A percentile compares a stretch with the other conserved stretches of the same genome.
Evolutionary conservation across 2,329 filamentous ascomycete genomes (phyloP).

Genomic region (Sclerotiophoma versabilis): DNA sequence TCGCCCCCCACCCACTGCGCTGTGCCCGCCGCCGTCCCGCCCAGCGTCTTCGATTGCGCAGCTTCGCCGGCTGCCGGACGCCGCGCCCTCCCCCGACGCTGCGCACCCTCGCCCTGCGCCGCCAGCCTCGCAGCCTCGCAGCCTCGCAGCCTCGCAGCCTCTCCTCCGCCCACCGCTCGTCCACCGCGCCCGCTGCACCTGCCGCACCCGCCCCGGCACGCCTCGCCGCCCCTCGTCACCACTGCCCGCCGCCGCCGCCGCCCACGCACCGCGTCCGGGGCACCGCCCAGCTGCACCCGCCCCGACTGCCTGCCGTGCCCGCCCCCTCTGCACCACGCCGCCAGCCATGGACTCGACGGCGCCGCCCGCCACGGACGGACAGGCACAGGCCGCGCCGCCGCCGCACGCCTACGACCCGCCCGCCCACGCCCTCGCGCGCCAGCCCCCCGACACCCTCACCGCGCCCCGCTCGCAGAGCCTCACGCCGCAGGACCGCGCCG

Average conservation of each 20-base stretch:
- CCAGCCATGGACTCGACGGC: constrained; percentile 43
- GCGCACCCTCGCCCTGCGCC: constrained; percentile 3
- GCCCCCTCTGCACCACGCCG: constrained; percentile 4
- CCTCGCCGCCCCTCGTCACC: constrained; percentile 1
- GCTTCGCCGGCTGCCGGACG: constrained; percentile 6
- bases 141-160: constrained; percentile 2
- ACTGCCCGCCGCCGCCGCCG: constrained; percentile 12
- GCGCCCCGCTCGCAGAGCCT: constrained; percentile 26
- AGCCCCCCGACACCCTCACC: constrained; percentile 35
- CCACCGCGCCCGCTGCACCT: neutral
- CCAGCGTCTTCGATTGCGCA: constrained; percentile 26
- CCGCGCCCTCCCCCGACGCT: neutral
- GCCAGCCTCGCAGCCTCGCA: neutral
- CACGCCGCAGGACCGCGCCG: constrained; percentile 32
- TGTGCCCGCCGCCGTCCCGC: neutral
- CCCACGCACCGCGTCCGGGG: neutral
- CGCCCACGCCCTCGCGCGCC: constrained; percentile 40
- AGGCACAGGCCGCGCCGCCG: constrained; percentile 37
- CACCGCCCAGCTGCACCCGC: too few relatives aligned
- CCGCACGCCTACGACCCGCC: constrained; percentile 41
- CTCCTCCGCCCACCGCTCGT: too few relatives aligned
- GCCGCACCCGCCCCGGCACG: neutral
- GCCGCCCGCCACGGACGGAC: constrained; percentile 44
- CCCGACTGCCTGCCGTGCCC: too few relatives aligned
- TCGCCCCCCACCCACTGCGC: neutral